Base-by-base conservation (phyloP, 805 yeast genomes). In the Cyberlindnera maritima region DNA sequence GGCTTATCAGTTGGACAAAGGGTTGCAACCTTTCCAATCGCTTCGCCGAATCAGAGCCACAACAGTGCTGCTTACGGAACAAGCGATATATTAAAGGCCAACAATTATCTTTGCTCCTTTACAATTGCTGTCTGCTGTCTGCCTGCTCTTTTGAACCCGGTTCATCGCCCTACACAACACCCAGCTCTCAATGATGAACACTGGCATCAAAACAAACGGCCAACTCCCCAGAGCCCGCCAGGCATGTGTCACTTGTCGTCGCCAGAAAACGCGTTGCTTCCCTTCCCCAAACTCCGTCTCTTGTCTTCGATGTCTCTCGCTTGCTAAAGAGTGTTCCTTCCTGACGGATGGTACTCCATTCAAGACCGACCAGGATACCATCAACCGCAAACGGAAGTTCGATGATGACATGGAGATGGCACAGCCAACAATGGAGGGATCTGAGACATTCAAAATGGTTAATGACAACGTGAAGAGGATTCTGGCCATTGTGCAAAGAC, bases 221-320 rank as follows among this genome's bases (percentile, higher is more conserved):
- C 55, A 48, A 36, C 18, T 49, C 2, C 56, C 53, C 5, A 40
- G 85, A 36, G 78, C 83, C 0, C 55, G 75, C 1, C 68, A 66
- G 41, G 86, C 86, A 0, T 80, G 86, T 60, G 73, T 72, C 7
- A 58, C 69, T 8, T 80, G 86, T 57, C 68, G 85, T 37, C 71
- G 69, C 41, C 80, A 76, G 50, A 80, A 80, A 65, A 76, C 88
- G 1, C 65, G 85, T 47, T 84, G 90, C 54, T 75, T 81, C 57
- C 75, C 82, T 42, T 71, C 80, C 1, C 62, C 64, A 8, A 54
- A 60, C 12, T 69, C 76, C 1, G 61, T 66, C 13, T 49, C 79
- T 2, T 83, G 90, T 64, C 63, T 82, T 18, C 64, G 88, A 19
- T 84, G 90, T 57, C 64, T 70, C 1, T 78, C 82, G 5, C 63